Conservation (phyloP, 2,329 filamentous ascomycete species). For the Teratosphaeria gauchensis region DNA sequence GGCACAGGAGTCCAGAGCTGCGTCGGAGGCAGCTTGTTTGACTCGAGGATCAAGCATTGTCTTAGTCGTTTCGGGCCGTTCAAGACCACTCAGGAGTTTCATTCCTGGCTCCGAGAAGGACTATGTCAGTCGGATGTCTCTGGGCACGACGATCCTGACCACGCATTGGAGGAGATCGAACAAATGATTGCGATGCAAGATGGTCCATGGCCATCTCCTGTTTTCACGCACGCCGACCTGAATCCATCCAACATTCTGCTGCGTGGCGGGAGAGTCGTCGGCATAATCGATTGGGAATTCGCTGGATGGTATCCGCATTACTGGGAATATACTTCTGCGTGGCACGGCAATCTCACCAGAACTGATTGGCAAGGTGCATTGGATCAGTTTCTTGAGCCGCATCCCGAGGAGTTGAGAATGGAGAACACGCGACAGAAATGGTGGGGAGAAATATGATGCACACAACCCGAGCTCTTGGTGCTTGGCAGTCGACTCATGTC, state of each 20-base stretch:
- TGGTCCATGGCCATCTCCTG: constrained; percentile 26
- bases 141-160: neutral
- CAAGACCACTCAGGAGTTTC: constrained; percentile 8
- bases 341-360: constrained; percentile 33
- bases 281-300: constrained; percentile 40
- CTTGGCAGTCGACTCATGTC: too few species aligned
- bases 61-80: constrained; percentile 7
- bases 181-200: constrained; percentile 29
- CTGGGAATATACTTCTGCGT: constrained; percentile 36
- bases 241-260: constrained; percentile 34
- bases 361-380: constrained; percentile 27
- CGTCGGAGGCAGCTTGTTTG: constrained; percentile 6
- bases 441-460: constrained; percentile 23
- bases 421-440: constrained; percentile 31
- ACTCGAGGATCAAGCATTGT: constrained; percentile 4
- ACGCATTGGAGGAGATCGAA: constrained; percentile 2
- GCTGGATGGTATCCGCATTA: constrained; percentile 41
- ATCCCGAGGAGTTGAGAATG: constrained; percentile 32
- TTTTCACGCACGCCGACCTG: constrained; percentile 45
- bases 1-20: constrained; percentile 6
- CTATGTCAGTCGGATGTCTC: neutral
- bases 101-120: constrained; percentile 6
- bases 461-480: neutral
- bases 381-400: constrained; percentile 29
- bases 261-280: constrained; percentile 32